phyloP scores from a whole-genome alignment of 148 eudicot genomes.

The Heliosperma pusillum region DNA sequence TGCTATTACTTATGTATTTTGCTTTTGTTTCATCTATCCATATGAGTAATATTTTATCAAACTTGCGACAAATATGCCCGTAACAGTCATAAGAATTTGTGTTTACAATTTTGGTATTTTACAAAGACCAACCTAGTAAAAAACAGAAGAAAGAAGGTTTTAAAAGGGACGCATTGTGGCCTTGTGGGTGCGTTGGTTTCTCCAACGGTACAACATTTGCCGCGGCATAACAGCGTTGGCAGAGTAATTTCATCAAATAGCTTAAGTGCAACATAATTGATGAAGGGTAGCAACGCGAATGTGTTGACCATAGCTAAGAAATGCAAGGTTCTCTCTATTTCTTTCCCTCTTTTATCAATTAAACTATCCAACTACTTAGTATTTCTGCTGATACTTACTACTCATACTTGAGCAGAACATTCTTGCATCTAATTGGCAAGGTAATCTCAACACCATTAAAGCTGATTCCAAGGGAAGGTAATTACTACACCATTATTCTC shows the following conservation, averaged over 20 bases:
- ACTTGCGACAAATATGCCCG: too few species aligned
- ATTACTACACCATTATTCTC: not conserved
- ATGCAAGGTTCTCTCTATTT: slow-evolving; percentile 57
- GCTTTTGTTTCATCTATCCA: too few species aligned
- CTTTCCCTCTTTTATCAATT: not conserved
- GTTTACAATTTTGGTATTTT: too few species aligned
- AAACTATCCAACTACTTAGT: not conserved
- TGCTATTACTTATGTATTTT: too few species aligned
- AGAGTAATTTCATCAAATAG: slow-evolving; percentile 38
- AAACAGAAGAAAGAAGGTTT: too few species aligned
- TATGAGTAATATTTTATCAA: too few species aligned
- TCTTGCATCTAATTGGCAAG: slow-evolving; percentile 88
- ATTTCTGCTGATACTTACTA: not conserved
- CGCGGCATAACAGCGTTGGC: not conserved
- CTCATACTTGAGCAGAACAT: slow-evolving; percentile 47
- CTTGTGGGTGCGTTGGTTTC: not conserved
- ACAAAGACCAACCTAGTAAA: too few species aligned
- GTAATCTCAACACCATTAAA: slow-evolving; percentile 73
- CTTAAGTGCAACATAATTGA: slow-evolving; percentile 29
- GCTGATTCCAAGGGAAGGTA: slow-evolving; percentile 73
- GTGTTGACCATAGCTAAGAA: slow-evolving; percentile 57
- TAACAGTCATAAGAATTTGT: too few species aligned
- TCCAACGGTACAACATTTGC: not conserved
- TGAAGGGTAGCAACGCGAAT: slow-evolving; percentile 50
- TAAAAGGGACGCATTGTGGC: too few species aligned